Percentiles rank a stretch among this genome's conserved stretches.
Evolutionary conservation across 2,329 filamentous ascomycete genomes (phyloP).

Genomic region (Aspergillus fructus): DNA sequence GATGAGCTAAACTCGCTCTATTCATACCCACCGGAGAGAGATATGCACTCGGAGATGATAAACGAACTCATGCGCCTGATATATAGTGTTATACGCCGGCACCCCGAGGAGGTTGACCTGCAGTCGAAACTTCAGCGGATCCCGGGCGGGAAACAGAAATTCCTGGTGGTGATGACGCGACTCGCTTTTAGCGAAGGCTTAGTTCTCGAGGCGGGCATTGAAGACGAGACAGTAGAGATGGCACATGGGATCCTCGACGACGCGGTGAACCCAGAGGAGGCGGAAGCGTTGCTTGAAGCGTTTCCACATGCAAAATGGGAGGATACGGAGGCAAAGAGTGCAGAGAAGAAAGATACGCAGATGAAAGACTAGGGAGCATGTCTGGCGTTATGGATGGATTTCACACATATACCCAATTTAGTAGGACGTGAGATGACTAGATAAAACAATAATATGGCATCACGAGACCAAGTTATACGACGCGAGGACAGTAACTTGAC

Average conservation of each 20-base stretch:
- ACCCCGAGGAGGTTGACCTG: slow-evolving; percentile 66
- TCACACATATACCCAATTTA: slow-evolving; percentile 2
- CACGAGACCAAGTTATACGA: too few relatives aligned
- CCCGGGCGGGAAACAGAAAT: slow-evolving; percentile 74
- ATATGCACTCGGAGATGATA: slow-evolving; percentile 53
- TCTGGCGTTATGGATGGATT: slow-evolving; percentile 1
- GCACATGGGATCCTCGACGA: slow-evolving; percentile 81
- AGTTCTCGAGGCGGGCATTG: slow-evolving; percentile 73
- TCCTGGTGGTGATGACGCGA: slow-evolving; percentile 75
- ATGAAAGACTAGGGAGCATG: slow-evolving; percentile 7
- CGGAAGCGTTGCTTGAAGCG: slow-evolving; percentile 57
- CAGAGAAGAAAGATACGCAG: neutral
- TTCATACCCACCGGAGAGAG: slow-evolving; percentile 45
- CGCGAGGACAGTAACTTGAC: too few relatives aligned
- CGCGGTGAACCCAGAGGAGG: slow-evolving; percentile 76
- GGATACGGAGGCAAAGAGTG: slow-evolving; percentile 15
- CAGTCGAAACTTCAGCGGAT: slow-evolving; percentile 69
- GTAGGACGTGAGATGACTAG: neutral
- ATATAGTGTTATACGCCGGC: slow-evolving; percentile 58
- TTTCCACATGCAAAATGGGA: slow-evolving; percentile 41
- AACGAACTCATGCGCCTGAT: slow-evolving; percentile 63
- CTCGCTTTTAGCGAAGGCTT: slow-evolving; percentile 83
- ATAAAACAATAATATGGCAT: neutral
- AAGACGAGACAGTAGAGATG: slow-evolving; percentile 73
- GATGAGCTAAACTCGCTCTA: slow-evolving; percentile 67